Evolutionary conservation across 2,329 filamentous ascomycete species (phyloP).

Genomic region (Grosmannia serpens): DNA sequence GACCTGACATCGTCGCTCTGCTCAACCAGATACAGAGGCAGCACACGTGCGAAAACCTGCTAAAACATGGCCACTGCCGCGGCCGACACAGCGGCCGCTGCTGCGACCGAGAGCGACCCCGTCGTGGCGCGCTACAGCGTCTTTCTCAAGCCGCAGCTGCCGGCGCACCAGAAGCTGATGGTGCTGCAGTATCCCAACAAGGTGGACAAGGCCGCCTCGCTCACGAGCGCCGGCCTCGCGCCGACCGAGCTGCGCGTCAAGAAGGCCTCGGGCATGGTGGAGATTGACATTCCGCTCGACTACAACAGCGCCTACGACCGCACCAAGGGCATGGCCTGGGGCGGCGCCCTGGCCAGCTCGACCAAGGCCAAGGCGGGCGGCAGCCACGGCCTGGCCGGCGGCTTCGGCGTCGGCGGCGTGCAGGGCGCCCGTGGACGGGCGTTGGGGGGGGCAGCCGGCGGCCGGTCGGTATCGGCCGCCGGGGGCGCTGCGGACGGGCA

Average conservation of each 20-base stretch:
- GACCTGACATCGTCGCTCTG: not conserved
- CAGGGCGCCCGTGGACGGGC: constrained; percentile 18
- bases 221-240: constrained; percentile 41
- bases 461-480: constrained; percentile 15
- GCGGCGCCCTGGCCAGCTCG: constrained; percentile 57
- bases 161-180: constrained; percentile 53
- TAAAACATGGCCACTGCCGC: not conserved
- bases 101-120: constrained; percentile 45
- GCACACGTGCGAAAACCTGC: not conserved
- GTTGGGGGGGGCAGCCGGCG: constrained; percentile 17
- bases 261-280: constrained; percentile 68
- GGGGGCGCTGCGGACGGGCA: not conserved
- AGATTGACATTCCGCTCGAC: constrained; percentile 81
- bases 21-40: not conserved
- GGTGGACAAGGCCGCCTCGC: constrained; percentile 35
- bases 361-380: constrained; percentile 49
- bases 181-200: constrained; percentile 87
- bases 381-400: constrained; percentile 58
- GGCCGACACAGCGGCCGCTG: not conserved
- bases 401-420: constrained; percentile 52
- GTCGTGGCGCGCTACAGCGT: constrained; percentile 70
- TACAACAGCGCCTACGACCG: constrained; percentile 67
- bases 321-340: constrained; percentile 72
- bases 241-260: constrained; percentile 75
- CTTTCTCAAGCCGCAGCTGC: constrained; percentile 66